A percentile compares a stretch with the other conserved stretches of the same genome.
Evolutionary conservation across 2,329 filamentous ascomycete genomes (phyloP).

Genomic region (Xylariaceae sp.): DNA sequence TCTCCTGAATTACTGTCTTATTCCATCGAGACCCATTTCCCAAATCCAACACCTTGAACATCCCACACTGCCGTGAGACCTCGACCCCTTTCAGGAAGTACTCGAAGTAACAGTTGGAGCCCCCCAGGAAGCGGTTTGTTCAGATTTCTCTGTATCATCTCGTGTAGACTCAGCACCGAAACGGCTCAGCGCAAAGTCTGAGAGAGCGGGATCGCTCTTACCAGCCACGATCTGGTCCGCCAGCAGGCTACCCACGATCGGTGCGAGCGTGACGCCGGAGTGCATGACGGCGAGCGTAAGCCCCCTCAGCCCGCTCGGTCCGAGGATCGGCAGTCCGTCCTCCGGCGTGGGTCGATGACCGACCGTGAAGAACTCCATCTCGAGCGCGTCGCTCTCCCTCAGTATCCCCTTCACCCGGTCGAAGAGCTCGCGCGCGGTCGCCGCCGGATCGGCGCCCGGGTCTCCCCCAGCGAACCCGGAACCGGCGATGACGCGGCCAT

Average conservation of each 20-base stretch:
- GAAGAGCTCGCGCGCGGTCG: slow-evolving; percentile 30
- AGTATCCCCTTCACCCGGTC: slow-evolving; percentile 23
- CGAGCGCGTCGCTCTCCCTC: slow-evolving; percentile 25
- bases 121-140: too few relatives aligned
- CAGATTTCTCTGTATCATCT: too few relatives aligned
- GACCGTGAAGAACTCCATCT: slow-evolving; percentile 36
- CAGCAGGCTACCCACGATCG: slow-evolving; percentile 31
- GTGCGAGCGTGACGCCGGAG: slow-evolving; percentile 34
- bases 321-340: slow-evolving; percentile 36
- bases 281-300: slow-evolving; percentile 39
- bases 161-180: too few relatives aligned
- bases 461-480: slow-evolving; percentile 29
- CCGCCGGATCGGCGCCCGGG: slow-evolving; percentile 27
- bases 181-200: too few relatives aligned
- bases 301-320: slow-evolving; percentile 30
- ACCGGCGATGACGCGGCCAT: slow-evolving; percentile 33
- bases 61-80: too few relatives aligned
- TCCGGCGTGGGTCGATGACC: slow-evolving; percentile 32
- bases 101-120: too few relatives aligned
- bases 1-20: too few relatives aligned
- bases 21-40: too few relatives aligned
- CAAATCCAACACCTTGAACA: too few relatives aligned
- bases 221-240: too few relatives aligned
- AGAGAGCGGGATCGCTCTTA: too few relatives aligned
- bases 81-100: too few relatives aligned